A percentile compares a stretch with the other conserved stretches of the same genome.
Evolutionary conservation across 177 flowering plant genomes (phyloP).

Genomic region (Vitis hybrid): DNA sequence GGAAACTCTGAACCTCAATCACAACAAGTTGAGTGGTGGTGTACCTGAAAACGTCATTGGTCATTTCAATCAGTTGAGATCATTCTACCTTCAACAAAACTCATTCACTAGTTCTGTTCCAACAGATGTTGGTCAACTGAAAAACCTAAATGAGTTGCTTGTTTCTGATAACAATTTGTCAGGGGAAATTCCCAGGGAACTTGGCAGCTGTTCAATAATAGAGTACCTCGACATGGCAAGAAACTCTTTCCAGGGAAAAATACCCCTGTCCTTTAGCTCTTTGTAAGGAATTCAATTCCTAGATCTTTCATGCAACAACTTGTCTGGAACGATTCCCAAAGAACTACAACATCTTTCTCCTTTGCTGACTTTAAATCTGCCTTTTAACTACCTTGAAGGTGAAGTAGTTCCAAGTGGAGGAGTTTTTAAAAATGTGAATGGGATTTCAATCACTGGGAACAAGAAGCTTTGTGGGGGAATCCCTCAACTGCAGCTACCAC

Average conservation of each 20-base stretch:
- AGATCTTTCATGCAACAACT: constrained; percentile 28
- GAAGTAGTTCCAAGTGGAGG: constrained; percentile 9
- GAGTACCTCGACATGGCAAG: not conserved
- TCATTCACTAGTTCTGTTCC: not conserved
- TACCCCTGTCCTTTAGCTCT: constrained; percentile 20
- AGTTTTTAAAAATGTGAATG: constrained; percentile 10
- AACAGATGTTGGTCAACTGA: constrained; percentile 12
- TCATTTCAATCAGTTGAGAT: not conserved
- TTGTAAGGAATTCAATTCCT: constrained; percentile 8
- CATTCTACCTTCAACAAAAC: too few species aligned
- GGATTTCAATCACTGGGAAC: constrained; percentile 10
- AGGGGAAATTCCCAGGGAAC: constrained; percentile 18
- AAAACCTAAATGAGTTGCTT: not conserved
- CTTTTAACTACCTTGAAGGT: constrained; percentile 19
- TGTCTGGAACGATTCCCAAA: constrained; percentile 15
- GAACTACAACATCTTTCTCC: not conserved
- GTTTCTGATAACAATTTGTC: constrained; percentile 15
- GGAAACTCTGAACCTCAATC: not conserved
- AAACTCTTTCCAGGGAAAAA: constrained; percentile 18
- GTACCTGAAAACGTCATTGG: constrained; percentile 13
- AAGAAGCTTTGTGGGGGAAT: constrained; percentile 25
- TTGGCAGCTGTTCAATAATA: constrained; percentile 10
- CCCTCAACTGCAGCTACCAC: not conserved
- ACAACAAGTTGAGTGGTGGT: constrained; percentile 7
- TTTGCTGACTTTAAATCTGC: constrained; percentile 7